Percentiles rank a stretch among this genome's conserved stretches.
Evolutionary conservation across 2,329 filamentous ascomycete genomes (phyloP).

Genomic region (Stagonosporopsis tanaceti): DNA sequence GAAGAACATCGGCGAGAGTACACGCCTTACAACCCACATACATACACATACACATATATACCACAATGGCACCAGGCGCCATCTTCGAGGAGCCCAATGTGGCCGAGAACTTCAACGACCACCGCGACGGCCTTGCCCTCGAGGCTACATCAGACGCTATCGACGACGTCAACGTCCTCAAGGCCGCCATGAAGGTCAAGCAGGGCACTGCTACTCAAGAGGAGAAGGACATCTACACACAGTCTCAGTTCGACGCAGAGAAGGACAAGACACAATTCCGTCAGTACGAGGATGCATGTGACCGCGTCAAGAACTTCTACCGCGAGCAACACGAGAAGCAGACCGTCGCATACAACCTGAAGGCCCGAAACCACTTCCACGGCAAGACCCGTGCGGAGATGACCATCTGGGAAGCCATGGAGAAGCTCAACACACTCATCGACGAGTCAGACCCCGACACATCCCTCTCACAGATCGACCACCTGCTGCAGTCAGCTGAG

Average conservation of each 20-base stretch:
- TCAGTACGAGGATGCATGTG: conserved; percentile 83
- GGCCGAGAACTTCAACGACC: conserved; percentile 55
- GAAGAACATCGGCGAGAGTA: conserved; percentile 16
- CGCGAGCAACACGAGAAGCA: conserved; percentile 74
- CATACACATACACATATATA: conserved; percentile 7
- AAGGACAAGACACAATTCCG: conserved; percentile 85
- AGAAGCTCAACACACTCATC: conserved; percentile 89
- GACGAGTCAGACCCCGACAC: conserved; percentile 94
- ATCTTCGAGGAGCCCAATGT: conserved; percentile 54
- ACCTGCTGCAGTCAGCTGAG: conserved; percentile 87
- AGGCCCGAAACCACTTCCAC: conserved; percentile 76
- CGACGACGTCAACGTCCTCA: conserved; percentile 67
- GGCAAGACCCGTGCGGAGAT: conserved; percentile 74
- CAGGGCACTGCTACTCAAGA: conserved; percentile 55
- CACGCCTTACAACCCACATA: conserved; percentile 21
- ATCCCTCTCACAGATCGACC: conserved; percentile 85
- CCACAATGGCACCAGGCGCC: conserved; percentile 56
- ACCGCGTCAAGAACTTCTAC: conserved; percentile 89
- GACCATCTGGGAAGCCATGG: conserved; percentile 90
- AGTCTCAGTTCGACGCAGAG: conserved; percentile 72
- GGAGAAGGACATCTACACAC: conserved; percentile 60
- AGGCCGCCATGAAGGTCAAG: conserved; percentile 61
- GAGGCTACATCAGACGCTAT: conserved; percentile 67
- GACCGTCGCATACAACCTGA: conserved; percentile 84
- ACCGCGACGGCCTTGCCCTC: conserved; percentile 64